Evolutionary conservation across 345 rosid species (phyloP).

Genomic region (Corchorus capsularis): DNA sequence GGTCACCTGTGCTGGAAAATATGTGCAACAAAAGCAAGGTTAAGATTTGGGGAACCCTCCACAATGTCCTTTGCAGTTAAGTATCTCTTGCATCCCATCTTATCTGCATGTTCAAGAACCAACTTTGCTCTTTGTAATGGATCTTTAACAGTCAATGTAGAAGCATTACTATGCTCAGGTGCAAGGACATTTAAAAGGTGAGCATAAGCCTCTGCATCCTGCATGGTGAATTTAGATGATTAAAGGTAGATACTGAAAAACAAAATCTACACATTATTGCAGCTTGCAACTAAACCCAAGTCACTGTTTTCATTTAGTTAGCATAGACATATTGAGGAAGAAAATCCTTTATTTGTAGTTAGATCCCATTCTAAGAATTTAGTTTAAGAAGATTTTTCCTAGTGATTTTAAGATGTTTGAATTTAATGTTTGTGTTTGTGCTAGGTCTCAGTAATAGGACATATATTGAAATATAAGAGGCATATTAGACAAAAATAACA

Average conservation of each 20-base stretch:
- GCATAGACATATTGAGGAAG: background rate
- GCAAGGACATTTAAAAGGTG: conserved; percentile 87
- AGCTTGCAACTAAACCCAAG: background rate
- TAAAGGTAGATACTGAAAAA: background rate
- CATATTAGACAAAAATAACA: background rate
- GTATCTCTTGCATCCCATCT: conserved; percentile 98
- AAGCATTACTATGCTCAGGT: conserved; percentile 75
- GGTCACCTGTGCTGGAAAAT: conserved; percentile 94
- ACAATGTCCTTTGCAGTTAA: conserved; percentile 92
- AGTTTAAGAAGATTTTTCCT: background rate
- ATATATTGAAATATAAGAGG: background rate
- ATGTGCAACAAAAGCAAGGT: conserved; percentile 98
- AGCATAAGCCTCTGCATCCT: conserved; percentile 99
- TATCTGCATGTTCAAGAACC: conserved; percentile 96
- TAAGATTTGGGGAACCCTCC: conserved; percentile 96
- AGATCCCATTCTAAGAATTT: background rate
- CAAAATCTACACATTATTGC: background rate
- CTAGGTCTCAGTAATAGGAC: background rate
- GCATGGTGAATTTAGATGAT: conserved; percentile 29
- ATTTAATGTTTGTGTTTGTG: background rate
- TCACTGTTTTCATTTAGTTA: conserved; percentile 7
- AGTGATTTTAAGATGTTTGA: background rate
- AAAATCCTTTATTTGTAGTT: background rate
- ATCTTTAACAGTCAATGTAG: conserved; percentile 55
- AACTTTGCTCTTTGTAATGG: conserved; percentile 71